Evolutionary conservation across 2,329 filamentous ascomycete genomes (phyloP).

Genomic region (Madurella mycetomatis): DNA sequence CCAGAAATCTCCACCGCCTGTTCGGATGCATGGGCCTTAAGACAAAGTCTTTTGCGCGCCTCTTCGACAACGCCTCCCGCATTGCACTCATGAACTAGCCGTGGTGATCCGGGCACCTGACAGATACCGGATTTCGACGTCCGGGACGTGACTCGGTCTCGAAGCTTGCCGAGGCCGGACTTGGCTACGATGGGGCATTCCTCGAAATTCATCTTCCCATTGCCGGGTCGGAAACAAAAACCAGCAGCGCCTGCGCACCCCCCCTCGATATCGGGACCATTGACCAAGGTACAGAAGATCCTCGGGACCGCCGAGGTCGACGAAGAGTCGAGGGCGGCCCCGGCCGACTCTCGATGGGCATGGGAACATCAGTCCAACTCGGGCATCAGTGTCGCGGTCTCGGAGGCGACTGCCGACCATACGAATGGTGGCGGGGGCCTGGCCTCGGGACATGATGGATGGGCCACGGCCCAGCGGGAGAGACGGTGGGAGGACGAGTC

Average conservation of each 20-base stretch:
- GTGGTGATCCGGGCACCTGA: constrained; percentile 11
- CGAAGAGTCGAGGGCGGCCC: constrained; percentile 33
- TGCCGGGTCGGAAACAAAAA: constrained; percentile 45
- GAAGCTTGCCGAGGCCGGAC: not conserved
- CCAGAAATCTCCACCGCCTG: constrained; percentile 13
- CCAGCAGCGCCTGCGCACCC: constrained; percentile 27
- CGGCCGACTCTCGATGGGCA: constrained; percentile 23
- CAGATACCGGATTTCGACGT: not conserved
- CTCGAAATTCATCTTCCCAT: constrained; percentile 45
- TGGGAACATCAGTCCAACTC: constrained; percentile 44
- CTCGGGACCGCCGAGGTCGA: constrained; percentile 44
- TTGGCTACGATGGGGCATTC: constrained; percentile 24
- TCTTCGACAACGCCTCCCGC: not conserved
- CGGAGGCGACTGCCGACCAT: constrained; percentile 39
- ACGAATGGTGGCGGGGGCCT: constrained; percentile 27
- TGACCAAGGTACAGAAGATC: constrained; percentile 50
- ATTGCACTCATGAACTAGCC: constrained; percentile 7
- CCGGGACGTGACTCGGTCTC: not conserved
- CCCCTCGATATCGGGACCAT: constrained; percentile 31
- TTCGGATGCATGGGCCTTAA: constrained; percentile 5
- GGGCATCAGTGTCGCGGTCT: constrained; percentile 42
- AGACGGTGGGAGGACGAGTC: constrained; percentile 45
- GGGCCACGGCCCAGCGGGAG: constrained; percentile 24
- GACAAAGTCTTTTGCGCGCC: constrained; percentile 4
- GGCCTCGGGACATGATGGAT: constrained; percentile 25